These are phyloP conservation scores for Exophiala spinifera DNA, from an alignment of 2,329 filamentous ascomycete genomes.

Conservation along the genomic window DNA sequence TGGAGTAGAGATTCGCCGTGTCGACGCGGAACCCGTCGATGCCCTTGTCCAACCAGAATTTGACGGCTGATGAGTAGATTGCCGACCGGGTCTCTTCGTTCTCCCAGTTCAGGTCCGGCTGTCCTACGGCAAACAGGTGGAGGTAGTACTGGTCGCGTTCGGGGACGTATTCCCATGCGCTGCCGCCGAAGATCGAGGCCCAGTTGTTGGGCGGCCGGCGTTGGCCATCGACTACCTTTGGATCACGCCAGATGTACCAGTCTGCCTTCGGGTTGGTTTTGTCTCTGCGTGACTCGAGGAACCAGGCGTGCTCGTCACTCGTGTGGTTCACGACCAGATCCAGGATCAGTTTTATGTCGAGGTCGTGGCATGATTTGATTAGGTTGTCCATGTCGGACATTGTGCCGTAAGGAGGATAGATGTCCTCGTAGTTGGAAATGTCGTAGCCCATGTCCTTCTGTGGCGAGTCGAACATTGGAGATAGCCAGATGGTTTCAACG, in stretches of 20 bases:
- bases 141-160: conserved; percentile 61
- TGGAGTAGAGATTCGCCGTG: conserved; percentile 31
- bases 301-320: conserved; percentile 58
- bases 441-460: conserved; percentile 69
- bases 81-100: conserved; percentile 60
- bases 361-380: conserved; percentile 57
- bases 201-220: conserved; percentile 60
- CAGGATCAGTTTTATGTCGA: conserved; percentile 68
- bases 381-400: conserved; percentile 63
- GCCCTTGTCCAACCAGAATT: conserved; percentile 70
- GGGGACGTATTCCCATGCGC: conserved; percentile 29
- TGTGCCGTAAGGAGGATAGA: conserved; percentile 65
- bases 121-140: conserved; percentile 66
- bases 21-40: conserved; percentile 69
- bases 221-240: conserved; percentile 55
- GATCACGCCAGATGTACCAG: conserved; percentile 65
- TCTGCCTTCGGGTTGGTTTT: conserved; percentile 51
- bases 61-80: conserved; percentile 65
- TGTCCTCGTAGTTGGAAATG: conserved; percentile 64
- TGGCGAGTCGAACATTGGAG: conserved; percentile 62
- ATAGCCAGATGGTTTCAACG: conserved; percentile 36
- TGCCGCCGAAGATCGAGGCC: conserved; percentile 41
- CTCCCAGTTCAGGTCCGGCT: conserved; percentile 79
- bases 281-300: conserved; percentile 49
- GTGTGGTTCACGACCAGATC: conserved; percentile 79